Percentiles rank a stretch among this genome's conserved stretches.
phyloP scores from a whole-genome alignment of 768 basidiomycete species.

The Calocybe indica region DNA sequence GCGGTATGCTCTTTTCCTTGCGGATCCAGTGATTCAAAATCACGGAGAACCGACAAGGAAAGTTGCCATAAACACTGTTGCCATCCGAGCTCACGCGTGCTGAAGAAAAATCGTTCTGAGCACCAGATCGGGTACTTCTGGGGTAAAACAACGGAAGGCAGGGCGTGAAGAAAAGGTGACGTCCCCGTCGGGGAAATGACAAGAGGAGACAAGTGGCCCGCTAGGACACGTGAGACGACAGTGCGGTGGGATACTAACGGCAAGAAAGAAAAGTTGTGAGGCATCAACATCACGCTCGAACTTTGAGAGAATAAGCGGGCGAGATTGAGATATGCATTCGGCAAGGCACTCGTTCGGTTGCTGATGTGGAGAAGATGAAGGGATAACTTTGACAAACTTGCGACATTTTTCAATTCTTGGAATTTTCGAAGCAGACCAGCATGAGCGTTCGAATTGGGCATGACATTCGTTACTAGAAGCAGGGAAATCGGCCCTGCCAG shows the following conservation, averaged over 20 bases:
- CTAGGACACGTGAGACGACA: conserved; percentile 5
- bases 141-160: conserved; percentile 41
- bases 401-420: conserved; percentile 14
- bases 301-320: conserved; percentile 56
- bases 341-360: conserved; percentile 26
- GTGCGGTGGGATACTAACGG: conserved; percentile 12
- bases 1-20: neutral
- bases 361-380: conserved; percentile 43
- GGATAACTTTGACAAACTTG: conserved; percentile 23
- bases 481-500: conserved; percentile 43
- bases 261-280: conserved; percentile 30
- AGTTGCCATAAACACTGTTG: conserved; percentile 63
- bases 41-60: conserved; percentile 49
- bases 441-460: too few species aligned
- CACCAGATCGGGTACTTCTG: conserved; percentile 53
- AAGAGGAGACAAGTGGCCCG: conserved; percentile 9
- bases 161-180: conserved; percentile 29
- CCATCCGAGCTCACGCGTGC: conserved; percentile 49
- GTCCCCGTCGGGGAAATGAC: conserved; percentile 18
- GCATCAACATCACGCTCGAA: conserved; percentile 43
- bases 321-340: conserved; percentile 55
- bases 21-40: conserved; percentile 17
- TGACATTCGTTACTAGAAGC: too few species aligned
- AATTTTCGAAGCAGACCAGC: conserved; percentile 3
- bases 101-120: conserved; percentile 46